Base-by-base conservation (phyloP, 768 basidiomycete genomes). In the Lactifluus subvellereus region DNA sequence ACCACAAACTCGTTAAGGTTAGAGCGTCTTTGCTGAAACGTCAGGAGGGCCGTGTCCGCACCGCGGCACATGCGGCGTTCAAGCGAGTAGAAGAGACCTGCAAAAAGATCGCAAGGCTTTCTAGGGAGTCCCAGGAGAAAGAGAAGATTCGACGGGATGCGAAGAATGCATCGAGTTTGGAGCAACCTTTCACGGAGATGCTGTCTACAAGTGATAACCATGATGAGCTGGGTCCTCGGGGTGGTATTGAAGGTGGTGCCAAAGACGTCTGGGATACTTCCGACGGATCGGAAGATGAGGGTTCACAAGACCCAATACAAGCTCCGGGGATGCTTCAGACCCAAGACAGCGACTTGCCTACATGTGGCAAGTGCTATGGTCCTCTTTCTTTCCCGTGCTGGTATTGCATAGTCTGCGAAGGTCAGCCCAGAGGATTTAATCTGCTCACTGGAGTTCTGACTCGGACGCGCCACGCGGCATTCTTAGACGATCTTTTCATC, bases 321-420 rank as follows among this genome's bases (percentile, higher is more conserved):
- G 4, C 4, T n/a, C 10, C 16, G 10, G 18, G 10, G 48, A 16
- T 14, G 14, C 32, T 32, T 20, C 45, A 48, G n/a, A 43, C 9
- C 18, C 27, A 6, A 11, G 14, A 47, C 11, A 8, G 2, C 13
- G 38, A 42, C 16, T 38, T 69, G 42, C 65, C 69, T 10, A 30
- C 51, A 8, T 74, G 73, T 51, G 58, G 62, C 13, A 61, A 61
- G 1, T 74, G 74, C 64, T 54, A 55, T 1, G 57, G 66, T 11
- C 51, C 20, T 3, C 57, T 72, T 22, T 50, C 64, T 2, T 62
- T 67, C 51, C 72, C 74, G 4, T 74, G 70, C 57, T 74, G 74
- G 73, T 74, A 69, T 37, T 75, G 72, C 59, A 67, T 71, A 6
- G 61, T 68, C 32, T 75, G 74, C 43, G 56, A 40, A n/a, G 69